These are phyloP conservation scores for Linaria vulgaris DNA, from an alignment of 257 asterid species.

Conservation along the genomic window DNA sequence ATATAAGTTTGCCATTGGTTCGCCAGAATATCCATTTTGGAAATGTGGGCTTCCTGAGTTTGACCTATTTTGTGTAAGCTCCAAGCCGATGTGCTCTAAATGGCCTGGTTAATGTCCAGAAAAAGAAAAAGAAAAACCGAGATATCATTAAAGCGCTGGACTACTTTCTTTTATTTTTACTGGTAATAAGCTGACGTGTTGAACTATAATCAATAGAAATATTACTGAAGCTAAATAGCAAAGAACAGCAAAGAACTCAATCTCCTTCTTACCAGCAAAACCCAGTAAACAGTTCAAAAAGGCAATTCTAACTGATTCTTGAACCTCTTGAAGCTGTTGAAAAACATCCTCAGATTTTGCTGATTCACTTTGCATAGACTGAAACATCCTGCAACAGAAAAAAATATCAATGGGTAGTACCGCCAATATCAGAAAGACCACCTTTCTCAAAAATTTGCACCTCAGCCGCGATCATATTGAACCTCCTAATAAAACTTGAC, in stretches of 20 bases:
- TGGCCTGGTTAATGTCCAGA: constrained; percentile 56
- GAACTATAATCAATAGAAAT: not conserved
- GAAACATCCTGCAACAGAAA: constrained; percentile 86
- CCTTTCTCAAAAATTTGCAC: constrained; percentile 25
- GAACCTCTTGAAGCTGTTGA: constrained; percentile 83
- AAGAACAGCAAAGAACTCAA: constrained; percentile 10
- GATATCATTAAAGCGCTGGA: constrained; percentile 21
- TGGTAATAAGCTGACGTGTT: constrained; percentile 8
- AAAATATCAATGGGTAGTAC: constrained; percentile 24
- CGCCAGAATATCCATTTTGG: constrained; percentile 65
- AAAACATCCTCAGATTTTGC: constrained; percentile 71
- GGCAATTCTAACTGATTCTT: constrained; percentile 87
- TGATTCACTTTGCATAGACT: constrained; percentile 71
- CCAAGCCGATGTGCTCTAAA: constrained; percentile 70
- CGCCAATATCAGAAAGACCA: constrained; percentile 11
- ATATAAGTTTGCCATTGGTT: constrained; percentile 42
- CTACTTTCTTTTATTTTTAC: not conserved
- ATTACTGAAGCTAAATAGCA: not conserved
- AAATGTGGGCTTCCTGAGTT: constrained; percentile 48
- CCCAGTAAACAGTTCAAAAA: constrained; percentile 80
- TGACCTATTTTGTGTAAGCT: constrained; percentile 53
- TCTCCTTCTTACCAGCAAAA: constrained; percentile 73
- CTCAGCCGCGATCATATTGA: constrained; percentile 3
- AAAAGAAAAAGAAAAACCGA: not conserved
- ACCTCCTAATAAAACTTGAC: not conserved